Evolutionary conservation across 176 grass and related monocot genomes (phyloP), one percentile per base, ranked within the genome.

Genomic region (Zoysia japonica): DNA sequence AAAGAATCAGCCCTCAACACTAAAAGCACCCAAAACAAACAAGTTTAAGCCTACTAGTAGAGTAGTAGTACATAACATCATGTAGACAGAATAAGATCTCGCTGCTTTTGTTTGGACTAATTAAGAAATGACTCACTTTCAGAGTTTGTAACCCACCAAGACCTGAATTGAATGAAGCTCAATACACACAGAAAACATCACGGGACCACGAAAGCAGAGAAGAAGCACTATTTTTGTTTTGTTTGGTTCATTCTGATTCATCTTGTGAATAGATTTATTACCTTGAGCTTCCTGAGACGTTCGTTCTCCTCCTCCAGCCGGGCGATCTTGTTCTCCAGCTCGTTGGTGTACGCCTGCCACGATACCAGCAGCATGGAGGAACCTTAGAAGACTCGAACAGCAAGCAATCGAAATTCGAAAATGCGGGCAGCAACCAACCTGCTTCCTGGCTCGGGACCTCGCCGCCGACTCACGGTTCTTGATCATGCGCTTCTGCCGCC

Each of bases 381-480:
- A 28, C 28, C 28, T 28, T 28, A 28, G 28, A 28, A 28, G 28
- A 28, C 28, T 28, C 28, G 4, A 57, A 28, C 28, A 28, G 28
- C 28, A 28, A 28, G 28, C 28, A 28, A 28, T 28, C 28, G 28
- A 28, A 28, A 28, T 28, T 28, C 28, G 28, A 28, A 28, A 28
- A 28, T 28, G 28, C 28, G 0, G 28, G 28, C 28, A 2, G 0
- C 38, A 15, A 47, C 46, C 28, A 48, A 98, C 95, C 90, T 90
- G 95, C 87, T 93, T 98, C 85, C 95, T 85, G 67, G 95, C 95
- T 44, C 92, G 80, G 38, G 95, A 98, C 80, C 95, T 76, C 43
- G 95, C 95, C 47, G 95, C 95, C 3, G 95, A 98, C 70, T 98
- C 95, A 67, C 95, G 84, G 46, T 98, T 98, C 82, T 98, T 98